Percentiles rank a stretch among this genome's conserved stretches.
Conservation (phyloP, 2,329 filamentous ascomycete genomes). For the Clarireedia paspali region DNA sequence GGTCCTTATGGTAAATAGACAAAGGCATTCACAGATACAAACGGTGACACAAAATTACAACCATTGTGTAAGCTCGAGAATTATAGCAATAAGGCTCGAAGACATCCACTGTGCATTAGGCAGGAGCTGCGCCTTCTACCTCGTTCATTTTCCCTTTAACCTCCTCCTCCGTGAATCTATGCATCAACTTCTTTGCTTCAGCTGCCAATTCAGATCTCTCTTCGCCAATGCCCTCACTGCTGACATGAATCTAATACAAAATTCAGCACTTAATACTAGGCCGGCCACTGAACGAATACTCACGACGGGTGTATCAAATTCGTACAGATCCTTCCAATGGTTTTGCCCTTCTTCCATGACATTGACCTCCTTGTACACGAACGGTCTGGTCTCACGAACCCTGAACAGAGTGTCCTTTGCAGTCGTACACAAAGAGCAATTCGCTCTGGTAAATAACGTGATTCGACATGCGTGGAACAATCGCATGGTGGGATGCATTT, state of each 20-base stretch:
- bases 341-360: slow-evolving; percentile 56
- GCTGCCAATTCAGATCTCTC: slow-evolving; percentile 37
- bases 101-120: not conserved
- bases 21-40: not conserved
- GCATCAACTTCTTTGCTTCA: slow-evolving; percentile 64
- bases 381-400: slow-evolving; percentile 59
- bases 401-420: slow-evolving; percentile 61
- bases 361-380: slow-evolving; percentile 62
- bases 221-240: slow-evolving; percentile 37
- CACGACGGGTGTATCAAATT: slow-evolving; percentile 77
- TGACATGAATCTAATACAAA: slow-evolving; percentile 46
- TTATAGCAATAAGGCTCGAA: not conserved
- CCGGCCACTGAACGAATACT: slow-evolving; percentile 6
- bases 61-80: not conserved
- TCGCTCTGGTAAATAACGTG: slow-evolving; percentile 66
- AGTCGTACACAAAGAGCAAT: slow-evolving; percentile 62
- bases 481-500: slow-evolving; percentile 44
- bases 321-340: slow-evolving; percentile 65
- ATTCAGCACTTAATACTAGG: not conserved
- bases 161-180: slow-evolving; percentile 61
- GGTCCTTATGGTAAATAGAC: slow-evolving; percentile 26
- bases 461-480: slow-evolving; percentile 52
- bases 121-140: slow-evolving; percentile 8
- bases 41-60: not conserved
- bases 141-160: slow-evolving; percentile 62